Percentiles rank a stretch among this genome's conserved stretches.
Conservation (phyloP, 2,329 filamentous ascomycete genomes). For the Fusarium anguioides region DNA sequence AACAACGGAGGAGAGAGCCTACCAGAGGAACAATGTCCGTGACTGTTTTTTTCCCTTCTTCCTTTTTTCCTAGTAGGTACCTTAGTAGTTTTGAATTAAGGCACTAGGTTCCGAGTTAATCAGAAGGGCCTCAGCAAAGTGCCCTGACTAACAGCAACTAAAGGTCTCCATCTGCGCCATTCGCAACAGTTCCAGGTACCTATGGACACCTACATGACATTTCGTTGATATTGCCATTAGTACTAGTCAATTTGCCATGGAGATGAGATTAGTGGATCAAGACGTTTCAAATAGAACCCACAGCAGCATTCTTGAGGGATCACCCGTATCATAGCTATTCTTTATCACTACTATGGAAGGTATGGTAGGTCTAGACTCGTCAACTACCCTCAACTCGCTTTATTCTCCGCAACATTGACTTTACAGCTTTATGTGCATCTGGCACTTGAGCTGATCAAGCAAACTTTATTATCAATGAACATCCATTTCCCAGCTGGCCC, state of each 20-base stretch:
- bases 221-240: neutral
- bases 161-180: slow-evolving; percentile 4
- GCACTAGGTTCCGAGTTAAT: neutral
- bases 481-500: slow-evolving; percentile 13
- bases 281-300: slow-evolving; percentile 18
- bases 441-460: neutral
- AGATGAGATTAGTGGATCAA: slow-evolving; percentile 10
- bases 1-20: slow-evolving; percentile 28
- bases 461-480: slow-evolving; percentile 9
- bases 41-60: neutral
- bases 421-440: slow-evolving; percentile 1
- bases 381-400: neutral
- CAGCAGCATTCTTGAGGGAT: neutral
- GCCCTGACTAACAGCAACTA: slow-evolving; percentile 16
- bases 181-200: slow-evolving; percentile 10
- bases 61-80: neutral
- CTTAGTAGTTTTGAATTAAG: too few species aligned
- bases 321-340: too few species aligned
- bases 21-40: slow-evolving; percentile 21
- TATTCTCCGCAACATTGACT: slow-evolving; percentile 5
- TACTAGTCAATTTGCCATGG: neutral
- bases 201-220: neutral
- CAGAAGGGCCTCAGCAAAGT: slow-evolving; percentile 2
- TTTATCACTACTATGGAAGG: too few species aligned
- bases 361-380: neutral